phyloP scores from a whole-genome alignment of 345 rosid species.

The Salix viminalis region DNA sequence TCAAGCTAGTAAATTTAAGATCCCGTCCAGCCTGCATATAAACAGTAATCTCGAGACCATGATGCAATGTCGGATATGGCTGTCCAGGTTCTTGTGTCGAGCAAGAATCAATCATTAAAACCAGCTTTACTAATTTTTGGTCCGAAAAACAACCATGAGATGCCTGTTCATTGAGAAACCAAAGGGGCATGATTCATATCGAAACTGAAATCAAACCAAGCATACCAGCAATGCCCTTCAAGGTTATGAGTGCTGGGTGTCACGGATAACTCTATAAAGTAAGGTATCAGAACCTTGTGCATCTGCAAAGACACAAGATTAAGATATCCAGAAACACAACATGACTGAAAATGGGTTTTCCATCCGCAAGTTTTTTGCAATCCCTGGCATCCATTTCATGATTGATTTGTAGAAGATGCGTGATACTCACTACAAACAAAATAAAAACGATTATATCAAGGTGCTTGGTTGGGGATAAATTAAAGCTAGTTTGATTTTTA shows the following conservation, averaged over 20 bases:
- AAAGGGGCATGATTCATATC: not conserved
- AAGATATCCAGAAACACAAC: not conserved
- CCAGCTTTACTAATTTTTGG: not conserved
- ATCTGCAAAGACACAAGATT: slow-evolving; percentile 28
- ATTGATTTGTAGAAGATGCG: not conserved
- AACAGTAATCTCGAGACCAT: slow-evolving; percentile 1
- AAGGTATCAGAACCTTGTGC: slow-evolving; percentile 45
- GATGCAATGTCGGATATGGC: slow-evolving; percentile 3
- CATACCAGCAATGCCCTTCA: slow-evolving; percentile 54
- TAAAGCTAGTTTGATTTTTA: not conserved
- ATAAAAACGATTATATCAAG: not conserved
- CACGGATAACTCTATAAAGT: too few species aligned
- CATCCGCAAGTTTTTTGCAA: not conserved
- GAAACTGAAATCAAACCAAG: not conserved
- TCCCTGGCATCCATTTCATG: not conserved
- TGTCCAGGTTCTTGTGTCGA: not conserved
- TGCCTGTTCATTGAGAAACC: not conserved
- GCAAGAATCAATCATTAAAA: not conserved
- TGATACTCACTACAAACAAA: not conserved
- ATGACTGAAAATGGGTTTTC: not conserved
- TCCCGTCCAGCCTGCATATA: slow-evolving; percentile 75
- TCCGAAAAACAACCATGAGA: not conserved
- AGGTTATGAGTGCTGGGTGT: slow-evolving; percentile 48
- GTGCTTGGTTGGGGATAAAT: not conserved
- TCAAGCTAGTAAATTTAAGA: slow-evolving; percentile 64